A percentile compares a stretch with the other conserved stretches of the same genome.
These are phyloP conservation scores for Aspergillus ustus DNA, from an alignment of 2,329 filamentous ascomycete genomes.

Conservation along the genomic window DNA sequence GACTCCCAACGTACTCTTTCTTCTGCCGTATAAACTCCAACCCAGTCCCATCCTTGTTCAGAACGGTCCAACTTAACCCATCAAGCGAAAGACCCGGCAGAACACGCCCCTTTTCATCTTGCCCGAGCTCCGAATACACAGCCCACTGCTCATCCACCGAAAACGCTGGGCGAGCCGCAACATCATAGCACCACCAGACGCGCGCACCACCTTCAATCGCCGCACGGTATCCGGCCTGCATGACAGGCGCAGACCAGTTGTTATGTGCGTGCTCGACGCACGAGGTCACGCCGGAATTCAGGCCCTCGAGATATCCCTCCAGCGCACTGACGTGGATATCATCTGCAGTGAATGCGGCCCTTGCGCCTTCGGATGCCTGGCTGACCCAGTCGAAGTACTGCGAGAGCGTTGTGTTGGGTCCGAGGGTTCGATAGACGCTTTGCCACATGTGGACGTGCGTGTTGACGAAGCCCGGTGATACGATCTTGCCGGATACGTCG, in stretches of 20 bases:
- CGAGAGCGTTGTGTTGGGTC: slow-evolving; percentile 55
- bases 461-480: slow-evolving; percentile 59
- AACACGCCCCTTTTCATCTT: neutral
- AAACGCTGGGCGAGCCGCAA: slow-evolving; percentile 12
- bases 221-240: slow-evolving; percentile 52
- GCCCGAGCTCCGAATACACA: neutral
- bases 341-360: slow-evolving; percentile 44
- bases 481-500: slow-evolving; percentile 11
- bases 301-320: slow-evolving; percentile 54
- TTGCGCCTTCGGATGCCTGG: neutral
- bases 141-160: slow-evolving; percentile 6
- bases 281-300: slow-evolving; percentile 60
- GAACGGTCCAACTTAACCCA: neutral
- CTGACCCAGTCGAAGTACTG: slow-evolving; percentile 48
- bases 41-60: neutral
- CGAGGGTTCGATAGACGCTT: slow-evolving; percentile 59
- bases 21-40: neutral
- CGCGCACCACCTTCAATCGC: slow-evolving; percentile 55
- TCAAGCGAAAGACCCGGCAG: neutral
- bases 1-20: neutral
- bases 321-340: slow-evolving; percentile 56
- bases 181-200: slow-evolving; percentile 53
- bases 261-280: slow-evolving; percentile 59
- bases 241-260: slow-evolving; percentile 39
- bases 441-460: slow-evolving; percentile 63